These are phyloP conservation scores for Moringa oleifera DNA, from an alignment of 345 rosid species.

Conservation along the genomic window DNA sequence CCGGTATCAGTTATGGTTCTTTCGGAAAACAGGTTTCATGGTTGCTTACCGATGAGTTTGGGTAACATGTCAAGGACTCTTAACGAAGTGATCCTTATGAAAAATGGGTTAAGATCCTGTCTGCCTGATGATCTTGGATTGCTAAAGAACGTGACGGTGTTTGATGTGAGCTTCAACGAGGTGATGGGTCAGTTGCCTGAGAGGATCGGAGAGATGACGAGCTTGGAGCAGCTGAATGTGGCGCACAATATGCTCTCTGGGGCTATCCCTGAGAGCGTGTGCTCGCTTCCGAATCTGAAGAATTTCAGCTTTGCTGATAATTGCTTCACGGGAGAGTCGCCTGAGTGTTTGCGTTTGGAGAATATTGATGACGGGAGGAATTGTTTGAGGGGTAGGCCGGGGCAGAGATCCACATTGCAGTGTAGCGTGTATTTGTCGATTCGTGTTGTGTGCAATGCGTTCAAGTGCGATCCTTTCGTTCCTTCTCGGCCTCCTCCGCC, in stretches of 20 bases:
- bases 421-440: constrained; percentile 53
- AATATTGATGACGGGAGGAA: constrained; percentile 38
- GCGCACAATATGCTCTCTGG: constrained; percentile 64
- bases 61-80: constrained; percentile 64
- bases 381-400: constrained; percentile 39
- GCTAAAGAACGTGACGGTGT: constrained; percentile 53
- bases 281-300: constrained; percentile 46
- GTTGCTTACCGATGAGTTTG: constrained; percentile 65
- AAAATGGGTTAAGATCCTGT: constrained; percentile 60
- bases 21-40: constrained; percentile 57
- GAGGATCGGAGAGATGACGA: constrained; percentile 41
- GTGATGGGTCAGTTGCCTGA: constrained; percentile 56
- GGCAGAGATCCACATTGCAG: constrained; percentile 53
- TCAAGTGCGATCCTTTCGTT: constrained; percentile 34
- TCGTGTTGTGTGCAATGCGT: constrained; percentile 37
- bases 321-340: constrained; percentile 48
- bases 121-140: constrained; percentile 48
- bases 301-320: constrained; percentile 56
- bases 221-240: constrained; percentile 49
- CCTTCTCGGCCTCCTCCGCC: constrained; percentile 22
- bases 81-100: constrained; percentile 52
- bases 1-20: constrained; percentile 69
- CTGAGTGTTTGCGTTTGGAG: constrained; percentile 33
- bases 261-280: constrained; percentile 40
- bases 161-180: constrained; percentile 59